phyloP scores from a whole-genome alignment of 768 basidiomycete genomes.

The Tylopilus vinaceipallidus region DNA sequence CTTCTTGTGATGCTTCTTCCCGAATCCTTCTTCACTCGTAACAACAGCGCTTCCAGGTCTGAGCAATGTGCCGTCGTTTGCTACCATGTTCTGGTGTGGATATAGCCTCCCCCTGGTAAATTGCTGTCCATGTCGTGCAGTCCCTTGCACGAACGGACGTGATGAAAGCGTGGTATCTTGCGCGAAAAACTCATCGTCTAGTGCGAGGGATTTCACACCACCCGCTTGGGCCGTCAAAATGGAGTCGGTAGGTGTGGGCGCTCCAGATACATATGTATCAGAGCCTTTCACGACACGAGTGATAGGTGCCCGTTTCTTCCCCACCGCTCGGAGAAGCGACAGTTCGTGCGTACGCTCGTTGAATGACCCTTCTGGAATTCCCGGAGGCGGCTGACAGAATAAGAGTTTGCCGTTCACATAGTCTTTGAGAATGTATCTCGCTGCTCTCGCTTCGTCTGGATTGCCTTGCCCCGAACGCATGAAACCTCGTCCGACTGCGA shows the following conservation, averaged over 20 bases:
- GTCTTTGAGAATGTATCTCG: conserved; percentile 92
- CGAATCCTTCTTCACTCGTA: conserved; percentile 38
- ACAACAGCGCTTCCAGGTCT: conserved; percentile 41
- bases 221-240: conserved; percentile 30
- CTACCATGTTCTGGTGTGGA: conserved; percentile 82
- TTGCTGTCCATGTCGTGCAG: conserved; percentile 51
- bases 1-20: conserved; percentile 88
- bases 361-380: conserved; percentile 60
- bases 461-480: conserved; percentile 93
- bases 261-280: conserved; percentile 67
- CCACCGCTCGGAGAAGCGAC: conserved; percentile 53
- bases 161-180: conserved; percentile 48
- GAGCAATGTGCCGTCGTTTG: conserved; percentile 74
- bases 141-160: conserved; percentile 64
- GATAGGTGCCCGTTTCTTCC: conserved; percentile 87
- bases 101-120: conserved; percentile 67
- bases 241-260: conserved; percentile 4
- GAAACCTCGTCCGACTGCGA: conserved; percentile 86
- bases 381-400: conserved; percentile 89
- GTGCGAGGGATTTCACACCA: conserved; percentile 54
- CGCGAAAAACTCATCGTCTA: conserved; percentile 86
- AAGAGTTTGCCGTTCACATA: conserved; percentile 94
- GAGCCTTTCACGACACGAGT: conserved; percentile 84
- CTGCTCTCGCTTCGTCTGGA: conserved; percentile 93
- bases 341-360: conserved; percentile 68